Percentiles rank a stretch among this genome's conserved stretches.
Evolutionary conservation across 164 flowering plant species (phyloP).

Genomic region (Kingdonia uniflora): DNA sequence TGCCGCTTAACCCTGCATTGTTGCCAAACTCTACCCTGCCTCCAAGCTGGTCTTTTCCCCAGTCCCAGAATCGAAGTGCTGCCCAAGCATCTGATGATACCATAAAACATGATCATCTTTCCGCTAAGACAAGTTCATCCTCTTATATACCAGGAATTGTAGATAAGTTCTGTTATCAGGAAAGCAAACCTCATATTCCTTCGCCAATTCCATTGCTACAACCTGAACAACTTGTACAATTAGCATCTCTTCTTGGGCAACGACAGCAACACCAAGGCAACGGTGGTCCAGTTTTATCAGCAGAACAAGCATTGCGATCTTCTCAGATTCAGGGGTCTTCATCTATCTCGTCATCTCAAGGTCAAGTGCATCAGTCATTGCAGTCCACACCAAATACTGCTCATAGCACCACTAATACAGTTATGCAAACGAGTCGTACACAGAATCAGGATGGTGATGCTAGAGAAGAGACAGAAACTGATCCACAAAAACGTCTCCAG

Average conservation of each 20-base stretch:
- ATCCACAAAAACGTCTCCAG: slow-evolving; percentile 88
- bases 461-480: slow-evolving; percentile 45
- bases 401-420: slow-evolving; percentile 17
- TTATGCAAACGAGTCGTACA: slow-evolving; percentile 24
- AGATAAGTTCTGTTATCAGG: slow-evolving; percentile 19
- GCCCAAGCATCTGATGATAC: slow-evolving; percentile 19
- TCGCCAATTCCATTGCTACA: slow-evolving; percentile 26
- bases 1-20: slow-evolving; percentile 9
- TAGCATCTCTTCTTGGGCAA: slow-evolving; percentile 66
- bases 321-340: slow-evolving; percentile 24
- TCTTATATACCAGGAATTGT: slow-evolving; percentile 25
- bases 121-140: slow-evolving; percentile 14
- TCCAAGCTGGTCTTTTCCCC: slow-evolving; percentile 35
- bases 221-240: slow-evolving; percentile 60
- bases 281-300: slow-evolving; percentile 14
- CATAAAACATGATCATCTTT: neutral
- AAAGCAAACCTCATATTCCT: slow-evolving; percentile 23
- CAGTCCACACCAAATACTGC: slow-evolving; percentile 23
- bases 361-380: slow-evolving; percentile 33
- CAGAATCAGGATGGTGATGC: slow-evolving; percentile 16
- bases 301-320: slow-evolving; percentile 22
- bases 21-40: slow-evolving; percentile 19
- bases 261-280: slow-evolving; percentile 25
- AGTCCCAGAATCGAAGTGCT: slow-evolving; percentile 23
- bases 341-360: slow-evolving; percentile 24